phyloP scores from a whole-genome alignment of 2,329 filamentous ascomycete species.

The Colletotrichum sp. region DNA sequence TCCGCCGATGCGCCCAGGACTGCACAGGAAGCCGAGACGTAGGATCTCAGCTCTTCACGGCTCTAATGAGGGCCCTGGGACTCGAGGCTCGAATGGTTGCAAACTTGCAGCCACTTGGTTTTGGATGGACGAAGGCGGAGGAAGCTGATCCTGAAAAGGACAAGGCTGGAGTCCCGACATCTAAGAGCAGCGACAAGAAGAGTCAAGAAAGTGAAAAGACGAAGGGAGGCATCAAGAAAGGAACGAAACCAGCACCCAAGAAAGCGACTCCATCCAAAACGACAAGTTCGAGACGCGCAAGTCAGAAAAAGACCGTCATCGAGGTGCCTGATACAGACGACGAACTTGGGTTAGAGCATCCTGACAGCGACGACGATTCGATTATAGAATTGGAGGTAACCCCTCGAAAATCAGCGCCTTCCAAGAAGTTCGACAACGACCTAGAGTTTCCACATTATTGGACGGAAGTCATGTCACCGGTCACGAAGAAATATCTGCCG shows the following conservation, averaged over 20 bases:
- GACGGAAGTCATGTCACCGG: constrained; percentile 86
- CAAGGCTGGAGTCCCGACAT: neutral
- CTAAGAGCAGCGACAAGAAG: constrained; percentile 14
- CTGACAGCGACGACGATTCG: constrained; percentile 64
- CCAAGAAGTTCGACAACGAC: constrained; percentile 72
- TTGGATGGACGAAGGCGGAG: constrained; percentile 89
- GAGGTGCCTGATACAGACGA: constrained; percentile 11
- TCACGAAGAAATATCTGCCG: constrained; percentile 78
- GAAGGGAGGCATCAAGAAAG: constrained; percentile 17
- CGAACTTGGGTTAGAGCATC: constrained; percentile 36
- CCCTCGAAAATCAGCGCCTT: constrained; percentile 42
- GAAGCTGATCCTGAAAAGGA: constrained; percentile 67
- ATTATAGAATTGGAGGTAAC: constrained; percentile 59
- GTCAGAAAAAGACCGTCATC: neutral
- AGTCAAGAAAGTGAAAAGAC: constrained; percentile 10
- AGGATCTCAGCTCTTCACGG: constrained; percentile 88
- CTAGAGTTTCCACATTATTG: constrained; percentile 89
- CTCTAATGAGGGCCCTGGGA: constrained; percentile 79
- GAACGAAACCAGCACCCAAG: neutral
- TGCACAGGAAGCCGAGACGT: constrained; percentile 86
- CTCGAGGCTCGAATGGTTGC: constrained; percentile 84
- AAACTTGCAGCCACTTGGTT: constrained; percentile 85
- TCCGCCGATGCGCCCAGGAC: constrained; percentile 70
- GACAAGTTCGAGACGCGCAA: neutral
- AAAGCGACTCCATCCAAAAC: neutral